Evolutionary conservation across 495 filamentous ascomycete species (phyloP), one percentile per base, ranked within the genome.

Genomic region (Venustampulla echinocandica): DNA sequence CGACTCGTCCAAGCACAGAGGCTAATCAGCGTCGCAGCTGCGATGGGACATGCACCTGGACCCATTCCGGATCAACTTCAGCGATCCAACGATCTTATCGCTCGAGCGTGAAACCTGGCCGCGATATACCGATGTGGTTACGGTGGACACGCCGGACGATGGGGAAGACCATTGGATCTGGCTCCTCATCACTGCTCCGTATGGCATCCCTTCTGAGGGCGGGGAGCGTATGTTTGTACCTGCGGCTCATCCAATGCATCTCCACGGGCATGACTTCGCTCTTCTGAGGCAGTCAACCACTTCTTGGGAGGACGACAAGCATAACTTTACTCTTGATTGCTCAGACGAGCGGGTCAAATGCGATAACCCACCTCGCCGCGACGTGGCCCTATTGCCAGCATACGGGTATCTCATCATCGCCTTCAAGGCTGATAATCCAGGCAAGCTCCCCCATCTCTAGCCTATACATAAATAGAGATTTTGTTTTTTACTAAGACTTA

Each of bases 241-340:
- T 73, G 35, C 62, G 27, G 27, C 68, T 45, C 79, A 84, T 41
- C 79, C 80, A 0, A 75, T 80, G 55, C 80, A 84, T 50, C 64
- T 81, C 13, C 73, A 77, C 55, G 75, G 74, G 10, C 69, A 82
- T 48, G 69, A 80, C 51, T 83, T 81, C 62, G 66, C 51, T 32
- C 60, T 81, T 10, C 56, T 81, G 9, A 61, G 66, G 6, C 67
- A 79, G 41, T 47, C 35, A 3, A 56, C 47, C 19, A 62, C 55
- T 10, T 14, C 15, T 18, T 14, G 10, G 7, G 59, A 43, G 57
- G 19, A 43, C 11, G 47, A 53, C 2, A 41, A 46, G 10, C 19
- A 47, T 13, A 60, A 48, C 17, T 47, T 73, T 20, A 64, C 64
- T 9, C 57, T 65, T n/a, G n/a, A n/a, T n/a, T n/a, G n/a, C n/a